Evolutionary conservation across 352 stramenopile species (phyloP).

Genomic region (Phytopythium aichiense): DNA sequence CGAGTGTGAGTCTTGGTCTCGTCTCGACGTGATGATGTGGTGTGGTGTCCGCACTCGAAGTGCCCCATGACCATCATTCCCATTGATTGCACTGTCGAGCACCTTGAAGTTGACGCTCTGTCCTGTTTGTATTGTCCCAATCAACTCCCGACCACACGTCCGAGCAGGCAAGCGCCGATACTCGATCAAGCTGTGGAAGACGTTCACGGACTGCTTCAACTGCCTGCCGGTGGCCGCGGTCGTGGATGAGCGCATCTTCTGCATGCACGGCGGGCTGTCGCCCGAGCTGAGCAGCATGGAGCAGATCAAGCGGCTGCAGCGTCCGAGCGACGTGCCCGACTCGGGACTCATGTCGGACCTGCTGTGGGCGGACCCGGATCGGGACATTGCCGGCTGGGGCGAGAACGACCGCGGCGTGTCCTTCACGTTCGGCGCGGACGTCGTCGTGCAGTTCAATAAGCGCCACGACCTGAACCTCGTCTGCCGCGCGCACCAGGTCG

Average conservation of each 20-base stretch:
- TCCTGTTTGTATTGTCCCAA: background rate
- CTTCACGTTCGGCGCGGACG: conserved; percentile 98
- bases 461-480: conserved; percentile 97
- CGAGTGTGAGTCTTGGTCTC: conserved; percentile 29
- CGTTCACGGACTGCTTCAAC: conserved; percentile 93
- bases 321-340: conserved; percentile 89
- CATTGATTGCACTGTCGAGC: background rate
- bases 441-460: conserved; percentile 96
- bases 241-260: conserved; percentile 99
- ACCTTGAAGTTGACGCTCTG: background rate
- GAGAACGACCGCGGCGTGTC: conserved; percentile 96
- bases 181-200: conserved; percentile 99
- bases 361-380: conserved; percentile 97
- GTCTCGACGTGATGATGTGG: background rate
- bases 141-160: background rate
- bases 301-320: conserved; percentile 94
- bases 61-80: background rate
- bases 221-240: conserved; percentile 95
- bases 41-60: background rate
- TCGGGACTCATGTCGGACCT: conserved; percentile 96
- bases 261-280: conserved; percentile 97
- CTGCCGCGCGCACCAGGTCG: conserved; percentile 93
- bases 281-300: conserved; percentile 91
- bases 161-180: conserved; percentile 29
- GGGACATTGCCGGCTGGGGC: conserved; percentile 97